Evolutionary conservation across 148 eudicot genomes (phyloP).

Genomic region (Bassia scoparia): DNA sequence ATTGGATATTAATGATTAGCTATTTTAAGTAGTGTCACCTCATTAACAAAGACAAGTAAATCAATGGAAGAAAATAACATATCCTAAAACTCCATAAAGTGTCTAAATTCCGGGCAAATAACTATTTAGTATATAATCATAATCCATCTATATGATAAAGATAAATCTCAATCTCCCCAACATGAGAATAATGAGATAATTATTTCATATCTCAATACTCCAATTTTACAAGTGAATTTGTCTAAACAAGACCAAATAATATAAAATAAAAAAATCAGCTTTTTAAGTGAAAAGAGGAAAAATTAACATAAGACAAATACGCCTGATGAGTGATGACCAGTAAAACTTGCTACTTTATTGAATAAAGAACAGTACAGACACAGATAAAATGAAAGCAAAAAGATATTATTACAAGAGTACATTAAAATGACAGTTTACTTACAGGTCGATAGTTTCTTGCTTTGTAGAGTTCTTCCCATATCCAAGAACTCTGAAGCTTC

Average conservation of each 20-base stretch:
- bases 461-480: slow-evolving; percentile 82
- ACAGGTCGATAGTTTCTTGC: slow-evolving; percentile 93
- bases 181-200: not conserved
- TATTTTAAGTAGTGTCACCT: not conserved
- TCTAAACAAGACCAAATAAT: not conserved
- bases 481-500: slow-evolving; percentile 73
- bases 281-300: not conserved
- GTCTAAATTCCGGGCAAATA: not conserved
- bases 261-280: not conserved
- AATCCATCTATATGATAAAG: not conserved
- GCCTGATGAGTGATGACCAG: not conserved
- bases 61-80: not conserved
- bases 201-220: not conserved
- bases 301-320: not conserved
- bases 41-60: not conserved
- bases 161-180: not conserved
- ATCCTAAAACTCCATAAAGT: not conserved
- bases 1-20: not conserved
- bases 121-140: not conserved
- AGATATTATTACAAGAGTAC: too few relatives aligned
- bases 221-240: not conserved
- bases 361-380: not conserved
- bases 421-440: slow-evolving; percentile 22
- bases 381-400: not conserved
- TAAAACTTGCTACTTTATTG: not conserved